Conservation (phyloP, 148 eudicot genomes). For the Persicaria tinctoria region DNA sequence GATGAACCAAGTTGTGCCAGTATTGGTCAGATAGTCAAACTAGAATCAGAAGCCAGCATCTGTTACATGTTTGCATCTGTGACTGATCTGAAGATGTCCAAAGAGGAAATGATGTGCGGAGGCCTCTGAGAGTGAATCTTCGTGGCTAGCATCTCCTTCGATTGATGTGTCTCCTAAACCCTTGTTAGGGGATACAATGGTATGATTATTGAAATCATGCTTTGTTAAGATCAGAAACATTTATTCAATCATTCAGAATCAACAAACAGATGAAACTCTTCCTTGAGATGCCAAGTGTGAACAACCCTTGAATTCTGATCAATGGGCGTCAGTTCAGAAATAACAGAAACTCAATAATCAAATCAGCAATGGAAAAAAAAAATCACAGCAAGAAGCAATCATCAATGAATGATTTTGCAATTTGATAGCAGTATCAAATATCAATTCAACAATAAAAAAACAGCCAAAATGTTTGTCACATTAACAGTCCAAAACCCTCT, state of each 20-base stretch:
- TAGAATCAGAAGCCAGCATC: background rate
- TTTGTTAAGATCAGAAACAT: no score
- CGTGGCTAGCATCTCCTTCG: no score
- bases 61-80: background rate
- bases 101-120: constrained; percentile 68
- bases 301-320: background rate
- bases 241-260: no score
- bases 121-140: constrained; percentile 20
- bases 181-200: no score
- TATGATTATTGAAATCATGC: no score
- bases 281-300: no score
- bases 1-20: background rate
- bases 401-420: constrained; percentile 8
- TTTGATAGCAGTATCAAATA: background rate
- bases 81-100: constrained; percentile 43
- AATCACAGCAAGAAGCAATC: background rate
- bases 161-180: no score
- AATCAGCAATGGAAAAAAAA: background rate
- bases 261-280: no score
- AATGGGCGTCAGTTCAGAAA: background rate
- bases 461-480: background rate
- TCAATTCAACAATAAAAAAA: constrained; percentile 6
- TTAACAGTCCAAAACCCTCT: background rate
- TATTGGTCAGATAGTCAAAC: background rate
- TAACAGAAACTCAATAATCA: background rate